Evolutionary conservation across 31 red algal species (phyloP), one percentile per base, ranked within the genome.

Genomic region (Endocladia muricata): DNA sequence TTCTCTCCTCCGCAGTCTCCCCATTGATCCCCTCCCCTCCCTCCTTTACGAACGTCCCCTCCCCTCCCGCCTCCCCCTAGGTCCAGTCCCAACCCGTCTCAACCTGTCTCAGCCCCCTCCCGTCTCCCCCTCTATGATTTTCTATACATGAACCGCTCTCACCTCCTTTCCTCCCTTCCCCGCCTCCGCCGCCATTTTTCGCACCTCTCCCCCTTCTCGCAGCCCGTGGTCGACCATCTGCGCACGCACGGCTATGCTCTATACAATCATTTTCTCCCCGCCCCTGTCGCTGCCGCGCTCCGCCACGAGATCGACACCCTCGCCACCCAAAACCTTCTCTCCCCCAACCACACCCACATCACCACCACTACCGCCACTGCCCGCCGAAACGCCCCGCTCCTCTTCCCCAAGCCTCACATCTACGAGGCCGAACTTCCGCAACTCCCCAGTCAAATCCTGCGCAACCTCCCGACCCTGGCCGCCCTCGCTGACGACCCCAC

Each of bases 351-450:
- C 17, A 78, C 74, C 3, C 74, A 78, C 35, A 65, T 78, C 37
- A 59, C 65, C 6, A 51, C 74, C 25, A 21, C 74, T 26, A 37
- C 30, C 22, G 35, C 29, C 21, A 42, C 55, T n/a, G 15, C 15
- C 41, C 4, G 4, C 5, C n/a, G n/a, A n/a, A n/a, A n/a, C n/a
- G n/a, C n/a, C n/a, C n/a, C n/a, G n/a, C n/a, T n/a, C n/a, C n/a
- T n/a, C n/a, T 65, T 78, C 30, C 28, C 56, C 36, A 78, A 78
- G 74, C 55, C 38, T 28, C 22, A 78, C 37, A 43, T 78, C 56
- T 51, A 25, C 42, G 74, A 78, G 65, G 58, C 59, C 3, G 74
- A 78, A 65, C 36, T 65, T 8, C 17, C 21, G 31, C 56, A 44
- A 3, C 74, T 78, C 3, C 34, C 57, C 2, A 22, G 31, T 13